Evolutionary conservation across 2,329 filamentous ascomycete species (phyloP), one percentile per base, ranked within the genome.

Genomic region (Colletotrichum sp.): DNA sequence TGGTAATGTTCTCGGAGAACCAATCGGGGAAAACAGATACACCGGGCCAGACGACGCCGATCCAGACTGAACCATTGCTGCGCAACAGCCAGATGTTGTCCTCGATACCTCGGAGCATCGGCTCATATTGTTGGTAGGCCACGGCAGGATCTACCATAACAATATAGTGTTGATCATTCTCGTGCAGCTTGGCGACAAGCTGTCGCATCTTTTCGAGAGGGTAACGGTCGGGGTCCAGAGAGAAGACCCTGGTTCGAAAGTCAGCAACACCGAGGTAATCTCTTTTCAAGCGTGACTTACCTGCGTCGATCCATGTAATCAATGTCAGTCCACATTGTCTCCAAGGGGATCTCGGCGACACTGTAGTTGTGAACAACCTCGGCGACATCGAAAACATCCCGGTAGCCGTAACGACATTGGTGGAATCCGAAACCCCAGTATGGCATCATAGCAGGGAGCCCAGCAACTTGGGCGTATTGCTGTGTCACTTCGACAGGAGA

Each of bases 41-140:
- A 61, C 94, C 94, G 8, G 94, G 93, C 94, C 94, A 96, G 26
- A 96, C 94, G 18, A 95, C 93, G 18, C 94, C 92, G 60, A 89
- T 84, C 84, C 86, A 91, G 67, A 87, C 83, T 1, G 88, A 89
- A 10, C 90, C 93, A 78, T 95, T 92, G 48, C 82, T 79, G 9
- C 86, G 84, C 58, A 86, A 84, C 16, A 91, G 81, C 79, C 89
- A 91, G 72, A 89, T 78, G 85, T 91, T 82, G 32, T 84, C 80
- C 79, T 79, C 80, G 5, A 87, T 81, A 8, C 88, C 88, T 5
- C 83, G 82, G 13, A 86, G 80, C 57, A 88, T 84, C 1, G 86
- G 79, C 0, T 84, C 82, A 73, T 86, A 88, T 77, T 91, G 87
- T 28, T 84, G 84, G 75, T 89, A 89, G 43, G 89, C 87, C 21